Evolutionary conservation across 129 eudicot species (phyloP).

Genomic region (Lonicera japonica): DNA sequence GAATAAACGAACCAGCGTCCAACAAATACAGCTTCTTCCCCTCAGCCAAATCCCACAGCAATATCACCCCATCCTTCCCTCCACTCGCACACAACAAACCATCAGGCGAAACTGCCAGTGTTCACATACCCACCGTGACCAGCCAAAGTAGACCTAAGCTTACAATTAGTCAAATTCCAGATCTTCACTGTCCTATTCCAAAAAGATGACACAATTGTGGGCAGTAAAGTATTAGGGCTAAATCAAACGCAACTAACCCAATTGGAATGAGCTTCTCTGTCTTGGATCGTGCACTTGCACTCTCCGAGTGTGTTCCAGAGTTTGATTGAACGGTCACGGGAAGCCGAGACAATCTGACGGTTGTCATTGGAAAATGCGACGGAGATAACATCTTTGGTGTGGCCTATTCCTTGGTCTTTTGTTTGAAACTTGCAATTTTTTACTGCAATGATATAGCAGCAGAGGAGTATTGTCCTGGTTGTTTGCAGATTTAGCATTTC

Average conservation of each 20-base stretch:
- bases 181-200: conserved; percentile 68
- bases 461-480: too few relatives aligned
- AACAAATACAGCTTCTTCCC: conserved; percentile 53
- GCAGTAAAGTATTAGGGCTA: conserved; percentile 56
- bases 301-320: conserved; percentile 87
- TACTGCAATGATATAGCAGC: too few relatives aligned
- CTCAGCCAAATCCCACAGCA: conserved; percentile 80
- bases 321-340: conserved; percentile 54
- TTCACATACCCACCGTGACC: conserved; percentile 54
- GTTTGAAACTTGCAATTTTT: too few relatives aligned
- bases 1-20: conserved; percentile 54
- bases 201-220: conserved; percentile 52
- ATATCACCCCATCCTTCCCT: conserved; percentile 61
- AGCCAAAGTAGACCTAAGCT: conserved; percentile 43
- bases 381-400: conserved; percentile 66
- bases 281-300: conserved; percentile 76
- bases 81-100: conserved; percentile 81
- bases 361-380: conserved; percentile 68
- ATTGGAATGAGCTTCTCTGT: conserved; percentile 51
- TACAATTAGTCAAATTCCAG: conserved; percentile 70
- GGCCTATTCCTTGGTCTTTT: too few relatives aligned
- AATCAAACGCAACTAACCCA: conserved; percentile 76
- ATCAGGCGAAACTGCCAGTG: conserved; percentile 66
- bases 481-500: too few relatives aligned
- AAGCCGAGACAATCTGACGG: conserved; percentile 77